These are phyloP conservation scores for Hymenoscyphus fructigenus DNA, from an alignment of 2,329 filamentous ascomycete species.

Conservation along the genomic window DNA sequence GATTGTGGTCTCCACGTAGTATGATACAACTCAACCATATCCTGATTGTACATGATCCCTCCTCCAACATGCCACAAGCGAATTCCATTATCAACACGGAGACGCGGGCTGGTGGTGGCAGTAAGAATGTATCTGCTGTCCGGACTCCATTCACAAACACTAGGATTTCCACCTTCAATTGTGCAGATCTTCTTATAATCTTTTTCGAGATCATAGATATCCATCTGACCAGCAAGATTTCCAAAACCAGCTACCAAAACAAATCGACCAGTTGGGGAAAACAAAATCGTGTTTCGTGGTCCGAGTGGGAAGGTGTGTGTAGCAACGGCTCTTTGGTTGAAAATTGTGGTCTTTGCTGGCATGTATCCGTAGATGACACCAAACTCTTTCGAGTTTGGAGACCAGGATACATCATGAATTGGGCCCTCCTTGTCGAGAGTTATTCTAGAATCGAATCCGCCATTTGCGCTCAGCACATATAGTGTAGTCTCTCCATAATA, in stretches of 20 bases:
- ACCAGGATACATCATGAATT: constrained; percentile 98
- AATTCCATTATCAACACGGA: constrained; percentile 95
- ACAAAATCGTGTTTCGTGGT: constrained; percentile 91
- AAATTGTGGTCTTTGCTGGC: constrained; percentile 98
- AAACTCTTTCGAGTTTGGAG: constrained; percentile 95
- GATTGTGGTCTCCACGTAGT: constrained; percentile 82
- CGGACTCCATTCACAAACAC: constrained; percentile 95
- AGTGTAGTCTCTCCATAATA: constrained; percentile 99
- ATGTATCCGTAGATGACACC: constrained; percentile 97
- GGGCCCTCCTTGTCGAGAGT: constrained; percentile 94
- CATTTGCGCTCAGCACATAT: constrained; percentile 89
- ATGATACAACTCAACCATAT: constrained; percentile 91
- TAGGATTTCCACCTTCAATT: constrained; percentile 93
- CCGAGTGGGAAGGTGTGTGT: constrained; percentile 83
- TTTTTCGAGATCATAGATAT: constrained; percentile 94
- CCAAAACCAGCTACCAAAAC: constrained; percentile 94
- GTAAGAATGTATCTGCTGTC: constrained; percentile 95
- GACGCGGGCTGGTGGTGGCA: constrained; percentile 91
- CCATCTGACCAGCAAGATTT: constrained; percentile 95
- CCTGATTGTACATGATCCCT: constrained; percentile 88
- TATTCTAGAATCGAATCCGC: constrained; percentile 88
- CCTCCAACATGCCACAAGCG: constrained; percentile 93
- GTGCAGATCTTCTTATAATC: constrained; percentile 90
- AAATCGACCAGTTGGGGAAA: constrained; percentile 91
- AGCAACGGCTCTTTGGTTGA: constrained; percentile 82